phyloP scores from a whole-genome alignment of 352 stramenopile genomes.

The Phytophthora multivora region DNA sequence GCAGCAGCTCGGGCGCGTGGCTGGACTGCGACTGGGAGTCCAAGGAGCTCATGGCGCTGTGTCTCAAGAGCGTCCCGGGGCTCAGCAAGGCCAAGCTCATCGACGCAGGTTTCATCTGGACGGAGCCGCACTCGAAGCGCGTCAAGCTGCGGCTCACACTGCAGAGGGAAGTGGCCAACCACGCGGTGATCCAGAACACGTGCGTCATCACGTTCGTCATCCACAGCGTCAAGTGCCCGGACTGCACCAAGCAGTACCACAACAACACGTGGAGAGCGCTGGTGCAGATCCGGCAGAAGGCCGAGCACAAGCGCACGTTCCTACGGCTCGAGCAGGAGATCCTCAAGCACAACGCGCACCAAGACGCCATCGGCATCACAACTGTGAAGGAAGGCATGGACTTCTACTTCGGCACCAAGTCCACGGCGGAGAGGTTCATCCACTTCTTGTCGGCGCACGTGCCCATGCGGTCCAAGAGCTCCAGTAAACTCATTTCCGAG shows the following conservation, averaged over 20 bases:
- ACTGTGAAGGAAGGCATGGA: slow-evolving; percentile 78
- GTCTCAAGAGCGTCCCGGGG: slow-evolving; percentile 70
- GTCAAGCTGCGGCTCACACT: slow-evolving; percentile 76
- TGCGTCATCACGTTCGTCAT: slow-evolving; percentile 73
- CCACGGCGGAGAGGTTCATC: slow-evolving; percentile 59
- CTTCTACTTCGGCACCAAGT: slow-evolving; percentile 78
- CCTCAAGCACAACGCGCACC: slow-evolving; percentile 75
- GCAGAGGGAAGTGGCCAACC: slow-evolving; percentile 73
- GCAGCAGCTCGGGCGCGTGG: slow-evolving; percentile 50
- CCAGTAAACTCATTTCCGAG: slow-evolving; percentile 79
- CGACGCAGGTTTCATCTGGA: slow-evolving; percentile 85
- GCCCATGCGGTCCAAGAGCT: slow-evolving; percentile 70
- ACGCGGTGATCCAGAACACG: slow-evolving; percentile 71
- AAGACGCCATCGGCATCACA: slow-evolving; percentile 62
- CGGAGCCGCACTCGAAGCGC: slow-evolving; percentile 80
- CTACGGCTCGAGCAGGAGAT: slow-evolving; percentile 73
- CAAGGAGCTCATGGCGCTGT: slow-evolving; percentile 76
- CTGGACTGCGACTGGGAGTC: slow-evolving; percentile 75
- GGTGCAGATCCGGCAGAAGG: slow-evolving; percentile 81
- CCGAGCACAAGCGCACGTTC: slow-evolving; percentile 79
- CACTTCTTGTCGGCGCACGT: slow-evolving; percentile 66
- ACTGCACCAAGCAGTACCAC: slow-evolving; percentile 75
- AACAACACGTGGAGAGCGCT: slow-evolving; percentile 73
- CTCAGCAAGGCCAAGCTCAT: slow-evolving; percentile 76
- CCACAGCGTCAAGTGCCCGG: slow-evolving; percentile 65